These are phyloP conservation scores for Globisporangium carolinianum DNA, from an alignment of 352 stramenopile genomes.

Conservation along the genomic window DNA sequence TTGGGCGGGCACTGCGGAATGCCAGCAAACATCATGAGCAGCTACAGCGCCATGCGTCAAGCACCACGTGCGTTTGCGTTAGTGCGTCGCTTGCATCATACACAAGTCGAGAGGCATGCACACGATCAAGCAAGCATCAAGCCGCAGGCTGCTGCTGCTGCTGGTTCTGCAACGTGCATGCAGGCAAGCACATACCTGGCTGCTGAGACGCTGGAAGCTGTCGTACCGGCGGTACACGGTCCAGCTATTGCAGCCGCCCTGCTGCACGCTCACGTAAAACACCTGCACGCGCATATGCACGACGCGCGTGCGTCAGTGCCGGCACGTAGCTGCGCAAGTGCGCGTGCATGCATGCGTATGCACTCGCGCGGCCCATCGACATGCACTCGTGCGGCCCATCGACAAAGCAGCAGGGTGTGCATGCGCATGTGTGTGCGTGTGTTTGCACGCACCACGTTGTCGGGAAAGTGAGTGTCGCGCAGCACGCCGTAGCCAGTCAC, in stretches of 20 bases:
- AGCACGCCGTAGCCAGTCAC: slow-evolving; percentile 70
- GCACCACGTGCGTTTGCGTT: slow-evolving; percentile 1
- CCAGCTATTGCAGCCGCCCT: slow-evolving; percentile 57
- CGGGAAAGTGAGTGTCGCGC: slow-evolving; percentile 38
- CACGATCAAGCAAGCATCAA: neutral
- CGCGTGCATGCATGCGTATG: neutral
- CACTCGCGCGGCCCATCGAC: neutral
- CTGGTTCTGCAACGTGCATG: neutral
- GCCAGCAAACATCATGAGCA: slow-evolving; percentile 65
- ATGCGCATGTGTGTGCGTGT: neutral
- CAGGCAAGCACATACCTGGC: slow-evolving; percentile 22
- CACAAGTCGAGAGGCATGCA: no score
- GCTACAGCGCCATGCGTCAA: slow-evolving; percentile 11
- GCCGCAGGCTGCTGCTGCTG: neutral
- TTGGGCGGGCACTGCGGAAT: slow-evolving; percentile 50
- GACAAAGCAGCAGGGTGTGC: neutral
- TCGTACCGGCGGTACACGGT: slow-evolving; percentile 74
- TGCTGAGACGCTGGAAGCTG: slow-evolving; percentile 65
- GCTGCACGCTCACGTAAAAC: slow-evolving; percentile 72
- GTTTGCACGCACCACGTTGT: slow-evolving; percentile 33
- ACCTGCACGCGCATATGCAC: slow-evolving; percentile 24
- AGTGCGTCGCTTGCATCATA: neutral
- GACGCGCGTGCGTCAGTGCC: slow-evolving; percentile 1
- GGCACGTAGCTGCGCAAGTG: slow-evolving; percentile 6
- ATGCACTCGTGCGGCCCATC: neutral